A percentile compares a stretch with the other conserved stretches of the same genome.
Evolutionary conservation across 306 rosid genomes (phyloP).

Genomic region (Cucurbita maxima): DNA sequence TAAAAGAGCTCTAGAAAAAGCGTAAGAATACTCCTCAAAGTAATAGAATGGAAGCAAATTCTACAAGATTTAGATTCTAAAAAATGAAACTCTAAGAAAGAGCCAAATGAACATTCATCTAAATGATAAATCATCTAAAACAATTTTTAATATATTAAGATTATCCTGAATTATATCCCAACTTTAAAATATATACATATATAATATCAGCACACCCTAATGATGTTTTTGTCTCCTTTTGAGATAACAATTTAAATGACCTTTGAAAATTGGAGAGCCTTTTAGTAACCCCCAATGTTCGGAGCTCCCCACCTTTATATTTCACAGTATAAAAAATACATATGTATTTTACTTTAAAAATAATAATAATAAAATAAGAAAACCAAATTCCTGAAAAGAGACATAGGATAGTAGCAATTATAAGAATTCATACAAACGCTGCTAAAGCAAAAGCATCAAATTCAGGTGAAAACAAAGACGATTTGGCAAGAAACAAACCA

Average conservation of each 20-base stretch:
- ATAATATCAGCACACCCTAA: background rate
- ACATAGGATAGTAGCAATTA: no score
- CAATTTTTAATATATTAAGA: background rate
- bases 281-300: background rate
- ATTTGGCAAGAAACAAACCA: conserved; percentile 42
- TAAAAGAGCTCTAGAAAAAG: conserved; percentile 2
- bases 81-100: background rate
- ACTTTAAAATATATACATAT: background rate
- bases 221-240: background rate
- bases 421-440: no score
- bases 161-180: background rate
- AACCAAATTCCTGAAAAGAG: no score
- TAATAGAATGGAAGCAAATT: background rate
- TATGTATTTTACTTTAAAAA: no score
- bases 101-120: background rate
- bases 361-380: no score
- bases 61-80: background rate
- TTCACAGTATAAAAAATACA: no score
- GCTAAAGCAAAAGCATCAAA: no score
- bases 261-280: background rate
- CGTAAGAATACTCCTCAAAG: background rate
- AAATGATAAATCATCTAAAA: background rate
- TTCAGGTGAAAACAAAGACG: background rate
- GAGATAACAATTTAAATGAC: background rate
- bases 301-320: background rate